Base-by-base conservation (phyloP, 164 flowering plant species). In the Berberis thunbergii region DNA sequence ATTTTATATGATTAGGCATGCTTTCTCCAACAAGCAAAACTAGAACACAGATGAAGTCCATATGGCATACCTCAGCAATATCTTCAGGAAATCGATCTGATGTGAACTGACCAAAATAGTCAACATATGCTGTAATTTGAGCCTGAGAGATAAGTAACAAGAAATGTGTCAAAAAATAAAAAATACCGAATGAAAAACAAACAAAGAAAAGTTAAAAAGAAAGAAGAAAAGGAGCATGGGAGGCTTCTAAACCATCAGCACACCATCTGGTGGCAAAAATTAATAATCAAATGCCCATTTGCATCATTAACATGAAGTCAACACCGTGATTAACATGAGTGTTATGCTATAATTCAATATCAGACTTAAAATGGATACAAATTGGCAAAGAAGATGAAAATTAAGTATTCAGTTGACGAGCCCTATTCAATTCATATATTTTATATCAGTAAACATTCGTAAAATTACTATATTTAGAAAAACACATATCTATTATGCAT, bases 71-170 rank as follows among this genome's bases (percentile, higher is more conserved):
- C 97, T 93, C 98, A 54, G 88, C 83, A 70, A 93, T 79, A 69
- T 93, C 97, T 46, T 90, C 97, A 46, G 97, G 86, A 69, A 93
- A 93, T 38, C 77, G 84, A 70, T 90, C 98, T 42, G 96, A 88
- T 64, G 90, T 90, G 75, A 88, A 93, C 71, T 93, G 98, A 54
- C 89, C 91, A 68, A 93, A 88, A 68, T 82, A 87, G 59, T 93
- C 97, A 67, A 89, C 98, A 76, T 90, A 93, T 6, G 98, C 97
- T 69, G 81, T 82, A 61, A 77, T 80, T 82, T 93, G 94, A 73
- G 84, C 92, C 98, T 93, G 61, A 10, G 44, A 46, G 49, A 49
- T 66, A 60, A 13, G 45, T 4, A 41, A 55, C 4, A 55, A 5
- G 26, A 42, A 3, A 11, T 57, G 12, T 40, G 4, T 42, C n/a